These are phyloP conservation scores for Penicillium coprophilum DNA, from an alignment of 495 filamentous ascomycete genomes.

Conservation along the genomic window DNA sequence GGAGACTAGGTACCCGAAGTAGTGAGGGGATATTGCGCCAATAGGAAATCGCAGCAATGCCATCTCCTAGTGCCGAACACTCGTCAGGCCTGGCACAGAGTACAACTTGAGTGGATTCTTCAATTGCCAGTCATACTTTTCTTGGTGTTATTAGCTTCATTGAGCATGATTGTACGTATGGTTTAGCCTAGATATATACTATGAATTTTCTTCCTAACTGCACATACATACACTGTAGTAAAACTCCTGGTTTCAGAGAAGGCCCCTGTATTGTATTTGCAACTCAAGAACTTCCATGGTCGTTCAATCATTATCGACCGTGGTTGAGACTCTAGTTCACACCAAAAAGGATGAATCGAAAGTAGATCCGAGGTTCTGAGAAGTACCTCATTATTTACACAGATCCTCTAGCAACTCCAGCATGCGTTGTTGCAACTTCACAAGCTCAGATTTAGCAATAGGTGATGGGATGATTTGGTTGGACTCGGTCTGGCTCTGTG, in stretches of 20 bases:
- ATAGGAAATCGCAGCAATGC: constrained; percentile 25
- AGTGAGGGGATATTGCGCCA: too few relatives aligned
- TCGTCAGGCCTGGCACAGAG: constrained; percentile 13
- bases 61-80: constrained; percentile 20
- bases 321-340: not conserved
- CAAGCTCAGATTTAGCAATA: constrained; percentile 47
- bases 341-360: not conserved
- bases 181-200: not conserved
- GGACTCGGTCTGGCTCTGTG: constrained; percentile 2
- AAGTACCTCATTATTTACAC: constrained; percentile 44
- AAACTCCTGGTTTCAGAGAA: not conserved
- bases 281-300: not conserved
- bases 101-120: constrained; percentile 28
- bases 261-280: not conserved
- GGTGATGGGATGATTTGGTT: constrained; percentile 2
- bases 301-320: not conserved
- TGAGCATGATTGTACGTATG: not conserved
- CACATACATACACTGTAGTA: not conserved
- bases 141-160: constrained; percentile 26
- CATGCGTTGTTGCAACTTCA: constrained; percentile 57
- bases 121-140: constrained; percentile 17
- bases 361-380: not conserved
- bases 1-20: too few relatives aligned
- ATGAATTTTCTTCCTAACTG: not conserved
- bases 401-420: constrained; percentile 62